A percentile compares a stretch with the other conserved stretches of the same genome.
Evolutionary conservation across 148 eudicot genomes (phyloP).

Genomic region (Cornus suecica): DNA sequence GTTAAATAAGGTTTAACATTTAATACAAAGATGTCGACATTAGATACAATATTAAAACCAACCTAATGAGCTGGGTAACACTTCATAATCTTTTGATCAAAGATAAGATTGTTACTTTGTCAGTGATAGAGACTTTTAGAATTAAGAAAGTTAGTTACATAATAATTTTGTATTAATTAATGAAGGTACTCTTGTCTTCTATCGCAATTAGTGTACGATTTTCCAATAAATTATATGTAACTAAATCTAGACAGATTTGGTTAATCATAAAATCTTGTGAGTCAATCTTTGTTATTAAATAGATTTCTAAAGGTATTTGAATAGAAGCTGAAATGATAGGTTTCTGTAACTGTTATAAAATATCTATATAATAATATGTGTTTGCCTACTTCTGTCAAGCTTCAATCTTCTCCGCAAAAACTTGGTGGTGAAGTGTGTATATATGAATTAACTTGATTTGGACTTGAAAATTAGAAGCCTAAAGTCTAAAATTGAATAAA

Average conservation of each 20-base stretch:
- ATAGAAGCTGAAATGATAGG: background rate
- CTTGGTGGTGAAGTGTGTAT: background rate
- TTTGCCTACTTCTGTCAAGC: too few relatives aligned
- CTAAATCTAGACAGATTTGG: slow-evolving; percentile 20
- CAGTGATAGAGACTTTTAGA: background rate
- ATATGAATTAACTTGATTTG: background rate
- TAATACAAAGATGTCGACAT: slow-evolving; percentile 5
- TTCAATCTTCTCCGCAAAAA: background rate
- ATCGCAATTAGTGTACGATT: slow-evolving; percentile 2
- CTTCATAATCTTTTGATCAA: background rate
- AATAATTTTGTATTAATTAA: background rate
- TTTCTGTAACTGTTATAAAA: background rate
- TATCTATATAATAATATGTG: too few relatives aligned
- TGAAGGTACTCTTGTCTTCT: background rate
- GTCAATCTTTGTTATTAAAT: background rate
- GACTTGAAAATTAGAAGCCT: background rate
- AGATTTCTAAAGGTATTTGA: background rate
- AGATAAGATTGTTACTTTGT: slow-evolving; percentile 5
- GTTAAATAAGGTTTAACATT: slow-evolving; percentile 6
- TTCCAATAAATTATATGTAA: slow-evolving; percentile 1
- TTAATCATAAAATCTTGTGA: background rate
- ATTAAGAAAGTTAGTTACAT: background rate
- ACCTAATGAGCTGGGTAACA: background rate
- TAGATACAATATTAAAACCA: background rate
- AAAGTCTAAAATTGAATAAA: too few relatives aligned